A percentile compares a stretch with the other conserved stretches of the same genome.
Conservation (phyloP, 306 rosid genomes). For the Vigna reflexopilosa region DNA sequence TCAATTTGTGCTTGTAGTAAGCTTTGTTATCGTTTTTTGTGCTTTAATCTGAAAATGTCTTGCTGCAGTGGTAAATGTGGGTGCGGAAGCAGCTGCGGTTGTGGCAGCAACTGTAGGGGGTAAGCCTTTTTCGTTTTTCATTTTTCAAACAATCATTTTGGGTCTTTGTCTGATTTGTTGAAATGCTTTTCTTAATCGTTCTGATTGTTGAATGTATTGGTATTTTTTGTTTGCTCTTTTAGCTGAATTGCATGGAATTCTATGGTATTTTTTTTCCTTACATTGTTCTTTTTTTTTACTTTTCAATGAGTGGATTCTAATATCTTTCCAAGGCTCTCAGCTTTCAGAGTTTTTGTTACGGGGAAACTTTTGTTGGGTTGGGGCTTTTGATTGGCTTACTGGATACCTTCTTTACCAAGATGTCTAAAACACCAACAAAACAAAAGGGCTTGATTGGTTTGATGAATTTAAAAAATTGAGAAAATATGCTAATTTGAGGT, state of each 20-base stretch:
- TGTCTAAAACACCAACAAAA: not conserved
- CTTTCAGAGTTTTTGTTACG: not conserved
- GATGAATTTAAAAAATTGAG: too few species aligned
- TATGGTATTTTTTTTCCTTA: too few species aligned
- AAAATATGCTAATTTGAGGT: too few species aligned
- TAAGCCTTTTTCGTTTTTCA: not conserved
- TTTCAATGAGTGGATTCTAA: not conserved
- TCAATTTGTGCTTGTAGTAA: not conserved
- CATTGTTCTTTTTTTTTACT: too few species aligned
- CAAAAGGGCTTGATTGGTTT: not conserved
- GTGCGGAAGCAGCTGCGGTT: slow-evolving; percentile 65
- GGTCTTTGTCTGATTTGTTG: too few species aligned
- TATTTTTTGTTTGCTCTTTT: not conserved
- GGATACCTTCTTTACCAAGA: not conserved
- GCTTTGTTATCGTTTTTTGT: not conserved
- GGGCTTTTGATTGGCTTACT: not conserved
- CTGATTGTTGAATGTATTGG: not conserved
- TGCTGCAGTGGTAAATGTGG: slow-evolving; percentile 65
- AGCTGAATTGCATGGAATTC: not conserved
- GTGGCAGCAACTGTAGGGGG: slow-evolving; percentile 54
- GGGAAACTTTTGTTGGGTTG: not conserved
- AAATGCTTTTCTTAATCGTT: not conserved
- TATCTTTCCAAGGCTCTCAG: too few species aligned
- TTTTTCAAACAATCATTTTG: not conserved
- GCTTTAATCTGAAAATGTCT: slow-evolving; percentile 50